phyloP scores from a whole-genome alignment of 1,139 yeast genomes.

The Diutina catenulata region DNA sequence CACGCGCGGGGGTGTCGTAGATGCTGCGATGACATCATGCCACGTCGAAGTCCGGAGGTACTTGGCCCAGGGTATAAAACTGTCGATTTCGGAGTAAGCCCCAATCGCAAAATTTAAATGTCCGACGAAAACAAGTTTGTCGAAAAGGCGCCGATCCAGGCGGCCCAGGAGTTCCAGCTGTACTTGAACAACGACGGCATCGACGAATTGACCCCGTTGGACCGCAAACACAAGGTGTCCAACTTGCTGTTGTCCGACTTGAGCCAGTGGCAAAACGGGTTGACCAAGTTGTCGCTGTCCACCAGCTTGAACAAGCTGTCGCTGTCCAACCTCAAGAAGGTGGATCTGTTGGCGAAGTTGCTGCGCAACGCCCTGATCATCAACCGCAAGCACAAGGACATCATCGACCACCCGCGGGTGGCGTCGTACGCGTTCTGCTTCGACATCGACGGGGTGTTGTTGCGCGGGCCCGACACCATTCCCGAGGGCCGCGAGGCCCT shows the following conservation, averaged over 20 bases:
- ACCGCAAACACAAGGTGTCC: constrained; percentile 56
- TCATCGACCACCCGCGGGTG: constrained; percentile 56
- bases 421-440: constrained; percentile 82
- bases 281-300: constrained; percentile 34
- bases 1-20: no score
- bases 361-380: constrained; percentile 43
- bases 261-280: constrained; percentile 45
- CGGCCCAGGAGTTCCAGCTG: constrained; percentile 1
- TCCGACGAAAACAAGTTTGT: not conserved
- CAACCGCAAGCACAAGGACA: constrained; percentile 35
- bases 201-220: constrained; percentile 49
- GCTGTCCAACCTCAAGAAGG: constrained; percentile 33
- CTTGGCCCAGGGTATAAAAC: no score
- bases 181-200: constrained; percentile 64
- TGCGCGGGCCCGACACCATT: constrained; percentile 69
- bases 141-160: not conserved
- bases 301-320: constrained; percentile 27
- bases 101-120: not conserved
- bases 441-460: constrained; percentile 77
- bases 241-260: constrained; percentile 58
- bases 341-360: constrained; percentile 37
- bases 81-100: no score
- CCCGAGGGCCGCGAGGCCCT: constrained; percentile 69
- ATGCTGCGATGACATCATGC: no score
- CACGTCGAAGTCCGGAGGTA: no score